Evolutionary conservation across 2,329 filamentous ascomycete species (phyloP).

Genomic region (Fusarium sp.): DNA sequence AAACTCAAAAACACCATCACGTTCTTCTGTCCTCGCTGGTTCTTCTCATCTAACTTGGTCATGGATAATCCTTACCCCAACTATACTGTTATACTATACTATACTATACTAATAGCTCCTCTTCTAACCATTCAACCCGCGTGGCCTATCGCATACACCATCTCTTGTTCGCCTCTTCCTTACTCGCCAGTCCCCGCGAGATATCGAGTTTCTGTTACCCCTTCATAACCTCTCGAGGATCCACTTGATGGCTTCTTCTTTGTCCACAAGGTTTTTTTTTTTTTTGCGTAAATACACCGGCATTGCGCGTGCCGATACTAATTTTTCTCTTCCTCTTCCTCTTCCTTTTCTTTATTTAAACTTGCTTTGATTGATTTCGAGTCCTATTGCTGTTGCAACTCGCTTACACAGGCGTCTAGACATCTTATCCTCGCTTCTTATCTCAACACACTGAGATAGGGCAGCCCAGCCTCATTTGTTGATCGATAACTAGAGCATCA

Average conservation of each 20-base stretch:
- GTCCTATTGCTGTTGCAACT: neutral
- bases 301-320: slow-evolving; percentile 23
- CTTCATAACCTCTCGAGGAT: slow-evolving; percentile 43
- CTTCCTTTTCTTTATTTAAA: neutral
- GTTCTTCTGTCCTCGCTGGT: neutral
- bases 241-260: slow-evolving; percentile 43
- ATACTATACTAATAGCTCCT: neutral
- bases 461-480: neutral
- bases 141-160: slow-evolving; percentile 29
- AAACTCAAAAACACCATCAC: slow-evolving; percentile 24
- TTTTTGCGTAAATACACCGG: slow-evolving; percentile 28
- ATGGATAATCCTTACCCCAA: neutral
- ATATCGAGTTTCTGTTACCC: slow-evolving; percentile 47
- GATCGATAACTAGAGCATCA: neutral
- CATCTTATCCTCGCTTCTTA: slow-evolving; percentile 24
- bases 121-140: neutral
- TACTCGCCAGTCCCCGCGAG: slow-evolving; percentile 41
- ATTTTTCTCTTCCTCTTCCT: slow-evolving; percentile 11
- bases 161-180: slow-evolving; percentile 6
- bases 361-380: slow-evolving; percentile 1
- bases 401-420: slow-evolving; percentile 6
- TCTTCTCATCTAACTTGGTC: neutral
- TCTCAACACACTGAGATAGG: slow-evolving; percentile 8
- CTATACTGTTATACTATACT: neutral
- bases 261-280: slow-evolving; percentile 38